A percentile compares a stretch with the other conserved stretches of the same genome.
Evolutionary conservation across 768 basidiomycete genomes (phyloP).

Genomic region (Pleurotus pulmonarius): DNA sequence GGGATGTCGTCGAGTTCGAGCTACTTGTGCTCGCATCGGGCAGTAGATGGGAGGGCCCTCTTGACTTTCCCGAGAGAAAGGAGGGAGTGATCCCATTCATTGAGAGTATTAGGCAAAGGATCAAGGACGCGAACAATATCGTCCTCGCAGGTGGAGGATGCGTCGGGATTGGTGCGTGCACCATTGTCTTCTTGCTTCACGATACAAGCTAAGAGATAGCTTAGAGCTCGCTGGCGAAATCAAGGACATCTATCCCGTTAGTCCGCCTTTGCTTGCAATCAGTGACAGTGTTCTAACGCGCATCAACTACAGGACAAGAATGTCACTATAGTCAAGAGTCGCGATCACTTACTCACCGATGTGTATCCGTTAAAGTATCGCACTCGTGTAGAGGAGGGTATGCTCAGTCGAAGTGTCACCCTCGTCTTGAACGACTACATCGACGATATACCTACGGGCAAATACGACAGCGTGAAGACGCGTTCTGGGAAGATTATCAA

Average conservation of each 20-base stretch:
- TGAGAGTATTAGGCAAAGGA: conserved; percentile 26
- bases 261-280: conserved; percentile 10
- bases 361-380: conserved; percentile 55
- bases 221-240: conserved; percentile 41
- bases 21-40: conserved; percentile 62
- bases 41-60: conserved; percentile 46
- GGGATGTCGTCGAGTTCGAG: conserved; percentile 47
- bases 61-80: conserved; percentile 37
- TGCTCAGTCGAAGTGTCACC: conserved; percentile 42
- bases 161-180: conserved; percentile 41
- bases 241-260: conserved; percentile 33
- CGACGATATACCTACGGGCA: conserved; percentile 38
- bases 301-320: conserved; percentile 31
- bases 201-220: conserved; percentile 3
- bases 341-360: conserved; percentile 47
- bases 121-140: conserved; percentile 38
- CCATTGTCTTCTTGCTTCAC: conserved; percentile 11
- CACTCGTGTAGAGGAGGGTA: conserved; percentile 35
- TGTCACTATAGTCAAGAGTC: conserved; percentile 60
- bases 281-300: neutral
- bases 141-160: conserved; percentile 56
- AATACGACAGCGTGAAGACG: conserved; percentile 36
- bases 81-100: conserved; percentile 22
- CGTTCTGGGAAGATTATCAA: conserved; percentile 44
- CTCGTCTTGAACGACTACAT: conserved; percentile 51